Evolutionary conservation across 306 rosid genomes (phyloP).

Genomic region (Phaseolus lunatus): DNA sequence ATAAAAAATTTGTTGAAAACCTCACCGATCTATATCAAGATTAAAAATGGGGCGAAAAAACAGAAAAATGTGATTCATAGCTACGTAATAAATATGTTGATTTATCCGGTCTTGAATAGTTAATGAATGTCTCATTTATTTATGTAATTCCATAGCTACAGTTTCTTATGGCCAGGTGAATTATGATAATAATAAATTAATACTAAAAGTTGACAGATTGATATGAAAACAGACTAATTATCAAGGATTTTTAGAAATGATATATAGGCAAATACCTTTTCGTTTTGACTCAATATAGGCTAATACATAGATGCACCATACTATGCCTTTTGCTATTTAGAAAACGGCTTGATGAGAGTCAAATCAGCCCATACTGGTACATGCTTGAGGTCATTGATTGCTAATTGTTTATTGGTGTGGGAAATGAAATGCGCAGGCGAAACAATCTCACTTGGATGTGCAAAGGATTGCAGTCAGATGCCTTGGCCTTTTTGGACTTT

Average conservation of each 20-base stretch:
- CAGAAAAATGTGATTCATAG: conserved; percentile 23
- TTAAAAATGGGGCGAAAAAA: neutral
- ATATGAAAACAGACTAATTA: neutral
- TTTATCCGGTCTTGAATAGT: conserved; percentile 25
- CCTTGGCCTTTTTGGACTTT: conserved; percentile 90
- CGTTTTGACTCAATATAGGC: too few species aligned
- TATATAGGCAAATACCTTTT: neutral
- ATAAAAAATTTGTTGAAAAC: neutral
- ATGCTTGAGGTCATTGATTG: conserved; percentile 24
- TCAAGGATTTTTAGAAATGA: neutral
- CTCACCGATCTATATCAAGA: conserved; percentile 3
- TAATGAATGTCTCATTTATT: conserved; percentile 14
- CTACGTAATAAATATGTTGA: conserved; percentile 8
- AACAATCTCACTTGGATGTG: conserved; percentile 86
- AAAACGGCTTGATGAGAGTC: neutral
- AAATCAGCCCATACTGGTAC: conserved; percentile 16
- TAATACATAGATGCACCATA: too few species aligned
- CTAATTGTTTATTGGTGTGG: conserved; percentile 34
- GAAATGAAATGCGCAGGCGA: conserved; percentile 73
- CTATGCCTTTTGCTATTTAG: conserved; percentile 1
- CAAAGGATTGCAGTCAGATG: conserved; percentile 89
- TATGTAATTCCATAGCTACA: neutral
- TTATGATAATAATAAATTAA: conserved; percentile 9
- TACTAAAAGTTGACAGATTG: neutral
- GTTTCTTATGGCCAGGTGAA: conserved; percentile 10